Evolutionary conservation across 2,329 filamentous ascomycete genomes (phyloP), one percentile per base, ranked within the genome.

Genomic region (Fusarium drepaniforme): DNA sequence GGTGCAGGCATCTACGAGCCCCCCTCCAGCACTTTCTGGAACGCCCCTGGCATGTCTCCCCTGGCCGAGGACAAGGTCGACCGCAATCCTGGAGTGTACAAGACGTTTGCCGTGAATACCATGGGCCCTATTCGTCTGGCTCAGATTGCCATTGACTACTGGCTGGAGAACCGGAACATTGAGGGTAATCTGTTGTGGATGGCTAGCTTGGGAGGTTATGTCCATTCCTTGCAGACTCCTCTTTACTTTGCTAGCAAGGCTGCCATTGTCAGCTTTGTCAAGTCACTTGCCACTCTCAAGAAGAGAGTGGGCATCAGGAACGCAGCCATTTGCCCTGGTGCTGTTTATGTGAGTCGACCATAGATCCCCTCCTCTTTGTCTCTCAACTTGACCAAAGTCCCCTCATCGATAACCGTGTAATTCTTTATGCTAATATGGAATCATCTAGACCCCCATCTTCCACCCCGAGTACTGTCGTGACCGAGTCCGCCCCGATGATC

Each of bases 1-100:
- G 89, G 89, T 63, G 90, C 92, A 4, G 91, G 91, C 0, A 82
- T 92, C 13, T 81, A 78, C 16, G 81, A 82, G 62, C 78, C 81
- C 3, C 77, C 78, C 3, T 74, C 58, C 3, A 77, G 68, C 9
- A 64, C 71, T 9, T 82, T 82, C 61, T 82, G 79, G 79, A 68
- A 77, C 25, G 67, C 76, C 0, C 80, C 79, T 0, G 80, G 79
- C 5, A 71, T 79, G 8, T 76, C 72, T 0, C 53, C 76, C 0
- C 56, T 75, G 1, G 42, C 80, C 0, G n/a, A 73, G 42, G 79
- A 82, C 12, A 53, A 42, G 2, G 62, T 62, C 0, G 77, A 82
- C 33, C 70, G 72, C 9, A 28, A 51, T 1, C 38, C 68, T 0
- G 77, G 80, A 0, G 53, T 67, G 13, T 81, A 81, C 49, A 70